These are phyloP conservation scores for Aspergillus ochraceus DNA, from an alignment of 2,329 filamentous ascomycete species.

Conservation along the genomic window DNA sequence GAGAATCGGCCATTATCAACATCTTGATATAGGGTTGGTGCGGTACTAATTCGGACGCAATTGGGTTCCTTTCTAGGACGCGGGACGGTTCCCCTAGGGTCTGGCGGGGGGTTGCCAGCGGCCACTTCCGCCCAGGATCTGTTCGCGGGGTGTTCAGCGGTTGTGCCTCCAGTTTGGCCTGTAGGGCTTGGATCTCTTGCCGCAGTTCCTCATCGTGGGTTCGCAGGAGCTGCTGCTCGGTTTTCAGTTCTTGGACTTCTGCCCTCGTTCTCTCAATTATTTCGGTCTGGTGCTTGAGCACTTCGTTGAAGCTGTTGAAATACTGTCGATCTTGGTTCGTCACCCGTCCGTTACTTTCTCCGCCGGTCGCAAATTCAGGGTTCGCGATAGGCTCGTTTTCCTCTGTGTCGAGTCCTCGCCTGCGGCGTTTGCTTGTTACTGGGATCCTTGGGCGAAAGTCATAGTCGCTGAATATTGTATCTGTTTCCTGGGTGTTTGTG, in stretches of 20 bases:
- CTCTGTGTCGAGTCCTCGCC: background rate
- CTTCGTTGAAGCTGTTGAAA: background rate
- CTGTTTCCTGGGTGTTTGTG: slow-evolving; percentile 5
- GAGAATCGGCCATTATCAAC: background rate
- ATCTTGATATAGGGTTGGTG: background rate
- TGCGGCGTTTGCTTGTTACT: too few relatives aligned
- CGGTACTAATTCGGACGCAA: background rate
- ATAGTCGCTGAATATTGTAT: too few relatives aligned
- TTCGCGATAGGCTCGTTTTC: background rate
- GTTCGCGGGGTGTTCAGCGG: background rate
- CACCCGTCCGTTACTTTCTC: background rate
- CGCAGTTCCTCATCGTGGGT: background rate
- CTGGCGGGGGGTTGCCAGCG: background rate
- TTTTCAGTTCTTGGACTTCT: background rate
- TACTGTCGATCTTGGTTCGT: background rate
- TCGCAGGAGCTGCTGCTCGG: background rate
- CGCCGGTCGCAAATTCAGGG: background rate
- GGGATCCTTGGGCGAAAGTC: too few relatives aligned
- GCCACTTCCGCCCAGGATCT: background rate
- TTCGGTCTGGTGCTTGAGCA: background rate
- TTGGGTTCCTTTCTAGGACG: background rate
- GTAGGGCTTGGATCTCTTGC: background rate
- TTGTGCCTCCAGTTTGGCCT: background rate
- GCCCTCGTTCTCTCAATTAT: background rate
- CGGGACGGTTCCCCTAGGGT: background rate